These are phyloP conservation scores for Aspergillus glaucus DNA, from an alignment of 2,329 filamentous ascomycete species.

Conservation along the genomic window DNA sequence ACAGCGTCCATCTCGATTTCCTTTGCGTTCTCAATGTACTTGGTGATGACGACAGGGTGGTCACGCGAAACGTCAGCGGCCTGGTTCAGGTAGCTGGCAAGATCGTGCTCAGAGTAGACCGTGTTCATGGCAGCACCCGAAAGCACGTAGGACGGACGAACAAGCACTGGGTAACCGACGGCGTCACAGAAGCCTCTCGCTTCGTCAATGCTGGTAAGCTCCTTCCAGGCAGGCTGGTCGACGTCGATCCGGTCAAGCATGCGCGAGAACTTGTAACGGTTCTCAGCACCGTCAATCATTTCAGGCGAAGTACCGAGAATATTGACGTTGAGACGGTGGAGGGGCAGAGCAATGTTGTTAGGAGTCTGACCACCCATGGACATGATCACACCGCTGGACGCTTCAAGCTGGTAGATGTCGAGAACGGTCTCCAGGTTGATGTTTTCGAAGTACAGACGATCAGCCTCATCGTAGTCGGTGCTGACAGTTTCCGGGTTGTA, in stretches of 20 bases:
- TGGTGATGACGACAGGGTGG: slow-evolving; percentile 96
- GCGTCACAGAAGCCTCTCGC: slow-evolving; percentile 79
- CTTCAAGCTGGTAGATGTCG: slow-evolving; percentile 88
- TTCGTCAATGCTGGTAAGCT: slow-evolving; percentile 89
- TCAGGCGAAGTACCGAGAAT: slow-evolving; percentile 93
- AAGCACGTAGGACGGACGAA: slow-evolving; percentile 91
- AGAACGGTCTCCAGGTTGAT: slow-evolving; percentile 85
- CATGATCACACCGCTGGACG: slow-evolving; percentile 75
- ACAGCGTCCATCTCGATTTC: slow-evolving; percentile 99
- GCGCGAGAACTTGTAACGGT: slow-evolving; percentile 96
- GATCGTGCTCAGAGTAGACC: slow-evolving; percentile 89
- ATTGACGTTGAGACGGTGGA: slow-evolving; percentile 84
- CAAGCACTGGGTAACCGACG: slow-evolving; percentile 88
- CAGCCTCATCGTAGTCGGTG: slow-evolving; percentile 92
- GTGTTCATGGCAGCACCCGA: slow-evolving; percentile 99
- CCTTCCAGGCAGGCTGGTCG: slow-evolving; percentile 97
- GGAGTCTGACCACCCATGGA: slow-evolving; percentile 97
- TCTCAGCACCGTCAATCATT: slow-evolving; percentile 98
- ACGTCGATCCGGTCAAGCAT: slow-evolving; percentile 94
- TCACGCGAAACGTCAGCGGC: slow-evolving; percentile 90
- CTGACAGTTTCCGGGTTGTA: slow-evolving; percentile 85
- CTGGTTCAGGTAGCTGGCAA: slow-evolving; percentile 82
- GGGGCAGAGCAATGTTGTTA: slow-evolving; percentile 91
- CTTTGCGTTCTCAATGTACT: slow-evolving; percentile 99
- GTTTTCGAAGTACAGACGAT: slow-evolving; percentile 92